Evolutionary conservation across 352 stramenopile genomes (phyloP).

Genomic region (Aphanomyces euteiches): DNA sequence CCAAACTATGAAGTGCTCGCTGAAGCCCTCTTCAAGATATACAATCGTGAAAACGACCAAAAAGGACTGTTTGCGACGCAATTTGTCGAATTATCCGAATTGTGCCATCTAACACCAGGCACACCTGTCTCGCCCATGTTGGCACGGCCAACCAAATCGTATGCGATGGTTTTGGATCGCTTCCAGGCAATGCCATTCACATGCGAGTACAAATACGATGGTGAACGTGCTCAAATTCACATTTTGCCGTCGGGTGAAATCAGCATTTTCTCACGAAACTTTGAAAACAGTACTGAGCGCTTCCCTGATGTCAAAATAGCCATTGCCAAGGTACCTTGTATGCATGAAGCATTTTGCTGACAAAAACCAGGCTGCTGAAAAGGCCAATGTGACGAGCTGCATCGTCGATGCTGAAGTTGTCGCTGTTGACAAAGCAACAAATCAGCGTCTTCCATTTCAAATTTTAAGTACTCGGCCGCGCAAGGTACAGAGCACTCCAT

Average conservation of each 20-base stretch:
- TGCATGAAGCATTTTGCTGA: not conserved
- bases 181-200: constrained; percentile 95
- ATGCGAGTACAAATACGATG: constrained; percentile 99
- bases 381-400: constrained; percentile 71
- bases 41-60: constrained; percentile 43
- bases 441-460: constrained; percentile 98
- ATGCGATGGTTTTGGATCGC: constrained; percentile 95
- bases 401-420: constrained; percentile 99
- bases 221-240: constrained; percentile 96
- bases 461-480: constrained; percentile 96
- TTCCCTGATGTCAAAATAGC: constrained; percentile 91
- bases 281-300: constrained; percentile 97
- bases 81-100: constrained; percentile 32
- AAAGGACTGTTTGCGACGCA: constrained; percentile 43
- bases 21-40: constrained; percentile 69
- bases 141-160: constrained; percentile 95
- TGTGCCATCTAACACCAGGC: constrained; percentile 92
- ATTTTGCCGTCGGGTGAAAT: constrained; percentile 85
- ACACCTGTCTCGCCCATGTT: constrained; percentile 99
- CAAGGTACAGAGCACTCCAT: constrained; percentile 56
- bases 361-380: constrained; percentile 22
- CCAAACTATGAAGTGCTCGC: constrained; percentile 95
- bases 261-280: constrained; percentile 98
- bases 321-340: constrained; percentile 47
- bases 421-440: constrained; percentile 93